A percentile compares a stretch with the other conserved stretches of the same genome.
Evolutionary conservation across 2,329 filamentous ascomycete genomes (phyloP).

Genomic region (Claviceps spartinae): DNA sequence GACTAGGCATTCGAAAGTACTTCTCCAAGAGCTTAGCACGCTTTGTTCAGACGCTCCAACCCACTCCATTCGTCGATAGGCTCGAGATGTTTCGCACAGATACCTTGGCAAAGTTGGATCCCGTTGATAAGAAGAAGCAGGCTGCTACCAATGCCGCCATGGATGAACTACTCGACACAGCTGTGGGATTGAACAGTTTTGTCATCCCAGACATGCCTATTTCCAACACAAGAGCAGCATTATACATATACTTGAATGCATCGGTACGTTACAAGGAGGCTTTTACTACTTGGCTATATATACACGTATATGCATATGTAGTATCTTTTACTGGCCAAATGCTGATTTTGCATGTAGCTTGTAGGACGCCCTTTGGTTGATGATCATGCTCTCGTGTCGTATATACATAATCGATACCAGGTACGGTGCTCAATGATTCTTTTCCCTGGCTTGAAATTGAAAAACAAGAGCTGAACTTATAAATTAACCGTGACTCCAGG

Average conservation of each 20-base stretch:
- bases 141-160: slow-evolving; percentile 33
- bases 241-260: slow-evolving; percentile 77
- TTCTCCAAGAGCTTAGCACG: slow-evolving; percentile 36
- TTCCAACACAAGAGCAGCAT: slow-evolving; percentile 62
- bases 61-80: slow-evolving; percentile 36
- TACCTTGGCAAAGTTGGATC: slow-evolving; percentile 41
- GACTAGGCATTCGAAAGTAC: slow-evolving; percentile 30
- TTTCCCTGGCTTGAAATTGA: not conserved
- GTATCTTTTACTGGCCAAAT: not conserved
- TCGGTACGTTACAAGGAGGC: slow-evolving; percentile 39
- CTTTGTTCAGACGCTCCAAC: slow-evolving; percentile 46
- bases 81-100: slow-evolving; percentile 46
- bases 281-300: not conserved
- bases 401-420: slow-evolving; percentile 74
- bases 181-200: slow-evolving; percentile 41
- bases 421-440: slow-evolving; percentile 24
- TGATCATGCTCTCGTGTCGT: slow-evolving; percentile 63
- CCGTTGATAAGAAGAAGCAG: slow-evolving; percentile 37
- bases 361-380: slow-evolving; percentile 73
- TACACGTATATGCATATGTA: no score
- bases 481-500: slow-evolving; percentile 27
- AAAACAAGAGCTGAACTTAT: slow-evolving; percentile 5
- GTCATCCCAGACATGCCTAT: slow-evolving; percentile 51
- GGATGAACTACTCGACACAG: slow-evolving; percentile 43
- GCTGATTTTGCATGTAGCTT: slow-evolving; percentile 36